Conservation (phyloP, 495 filamentous ascomycete genomes). For the Neurospora discreta region DNA sequence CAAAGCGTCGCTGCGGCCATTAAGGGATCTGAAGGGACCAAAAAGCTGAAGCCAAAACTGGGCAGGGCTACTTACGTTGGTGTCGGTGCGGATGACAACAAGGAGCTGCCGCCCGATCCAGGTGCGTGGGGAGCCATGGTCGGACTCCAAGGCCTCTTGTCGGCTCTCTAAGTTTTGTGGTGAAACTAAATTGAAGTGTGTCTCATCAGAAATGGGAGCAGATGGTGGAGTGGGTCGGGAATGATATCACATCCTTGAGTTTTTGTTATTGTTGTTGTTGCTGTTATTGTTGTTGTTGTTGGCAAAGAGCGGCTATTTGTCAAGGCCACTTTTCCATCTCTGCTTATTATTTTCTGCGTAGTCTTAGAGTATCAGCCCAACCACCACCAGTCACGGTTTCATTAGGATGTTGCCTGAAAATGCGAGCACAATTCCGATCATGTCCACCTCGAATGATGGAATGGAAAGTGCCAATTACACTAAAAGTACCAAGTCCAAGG, state of each 20-base stretch:
- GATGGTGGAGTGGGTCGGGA: neutral
- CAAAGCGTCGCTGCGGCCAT: slow-evolving; percentile 42
- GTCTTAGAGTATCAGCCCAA: no score
- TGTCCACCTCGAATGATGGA: neutral
- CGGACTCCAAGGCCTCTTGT: slow-evolving; percentile 39
- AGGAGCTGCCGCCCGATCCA: slow-evolving; percentile 44
- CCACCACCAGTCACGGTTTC: no score
- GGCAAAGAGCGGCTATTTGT: no score
- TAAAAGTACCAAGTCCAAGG: no score
- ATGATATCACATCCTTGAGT: no score
- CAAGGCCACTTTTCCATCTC: no score
- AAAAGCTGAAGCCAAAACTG: slow-evolving; percentile 42
- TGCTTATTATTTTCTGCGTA: no score
- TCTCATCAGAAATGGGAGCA: neutral
- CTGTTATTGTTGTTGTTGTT: no score
- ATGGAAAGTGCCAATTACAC: neutral
- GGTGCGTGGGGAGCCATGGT: slow-evolving; percentile 53
- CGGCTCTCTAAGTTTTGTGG: neutral
- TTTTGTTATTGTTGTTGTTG: no score
- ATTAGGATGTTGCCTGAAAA: neutral
- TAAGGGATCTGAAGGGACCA: slow-evolving; percentile 42
- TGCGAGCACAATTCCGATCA: neutral
- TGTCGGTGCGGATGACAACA: slow-evolving; percentile 28
- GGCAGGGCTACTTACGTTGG: slow-evolving; percentile 51
- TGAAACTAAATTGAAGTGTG: neutral